Evolutionary conservation across 2,329 filamentous ascomycete species (phyloP).

Genomic region (Colletotrichum tanaceti): DNA sequence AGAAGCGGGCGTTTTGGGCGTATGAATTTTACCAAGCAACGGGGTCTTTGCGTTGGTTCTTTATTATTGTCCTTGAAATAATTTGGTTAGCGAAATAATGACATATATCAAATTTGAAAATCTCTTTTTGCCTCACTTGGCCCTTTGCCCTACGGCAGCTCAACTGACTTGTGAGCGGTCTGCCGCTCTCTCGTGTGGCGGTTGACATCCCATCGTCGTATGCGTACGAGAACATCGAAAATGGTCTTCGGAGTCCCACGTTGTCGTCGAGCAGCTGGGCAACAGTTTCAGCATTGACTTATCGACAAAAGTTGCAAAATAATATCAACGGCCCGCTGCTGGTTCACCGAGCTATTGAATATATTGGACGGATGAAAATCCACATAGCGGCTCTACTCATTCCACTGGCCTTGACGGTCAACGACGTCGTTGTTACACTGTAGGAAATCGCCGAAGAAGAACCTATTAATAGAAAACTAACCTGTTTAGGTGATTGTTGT

Average conservation of each 20-base stretch:
- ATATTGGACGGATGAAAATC: too few species aligned
- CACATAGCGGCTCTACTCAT: too few species aligned
- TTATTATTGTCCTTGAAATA: not conserved
- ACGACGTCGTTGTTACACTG: not conserved
- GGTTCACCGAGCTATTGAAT: too few species aligned
- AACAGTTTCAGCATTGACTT: not conserved
- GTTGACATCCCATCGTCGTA: not conserved
- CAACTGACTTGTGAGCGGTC: too few species aligned
- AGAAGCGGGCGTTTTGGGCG: conserved; percentile 33
- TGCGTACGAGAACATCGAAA: too few species aligned
- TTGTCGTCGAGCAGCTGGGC: not conserved
- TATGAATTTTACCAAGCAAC: not conserved
- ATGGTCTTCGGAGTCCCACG: too few species aligned
- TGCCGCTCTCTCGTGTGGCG: not conserved
- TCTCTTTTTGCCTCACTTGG: too few species aligned
- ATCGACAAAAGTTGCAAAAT: not conserved
- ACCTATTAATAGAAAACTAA: not conserved
- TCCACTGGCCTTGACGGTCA: not conserved
- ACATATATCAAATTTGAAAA: not conserved
- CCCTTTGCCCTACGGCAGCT: not conserved
- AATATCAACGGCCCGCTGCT: too few species aligned
- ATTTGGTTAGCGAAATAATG: not conserved
- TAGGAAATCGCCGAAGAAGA: not conserved
- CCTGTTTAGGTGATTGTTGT: not conserved
- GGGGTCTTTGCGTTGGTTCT: too few species aligned